Evolutionary conservation across 1,284 basidiomycete species (phyloP).

Genomic region (Ceratorhiza oryzae-sativae): DNA sequence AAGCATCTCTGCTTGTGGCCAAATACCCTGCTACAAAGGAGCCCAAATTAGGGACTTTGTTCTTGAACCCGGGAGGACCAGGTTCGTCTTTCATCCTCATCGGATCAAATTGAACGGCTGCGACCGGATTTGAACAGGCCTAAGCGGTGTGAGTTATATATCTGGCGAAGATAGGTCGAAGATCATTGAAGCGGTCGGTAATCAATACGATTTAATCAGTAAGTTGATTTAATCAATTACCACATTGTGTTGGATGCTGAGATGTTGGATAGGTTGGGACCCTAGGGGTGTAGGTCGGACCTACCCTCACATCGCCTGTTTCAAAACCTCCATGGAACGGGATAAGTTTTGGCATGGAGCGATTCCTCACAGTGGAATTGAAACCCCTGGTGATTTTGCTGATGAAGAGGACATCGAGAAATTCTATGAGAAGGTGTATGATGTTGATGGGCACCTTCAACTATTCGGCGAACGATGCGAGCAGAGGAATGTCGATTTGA

Average conservation of each 20-base stretch:
- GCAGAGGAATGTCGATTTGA: neutral
- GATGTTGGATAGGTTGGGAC: slow-evolving; percentile 29
- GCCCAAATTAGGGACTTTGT: slow-evolving; percentile 30
- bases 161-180: neutral
- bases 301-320: slow-evolving; percentile 4
- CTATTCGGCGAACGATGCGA: slow-evolving; percentile 9
- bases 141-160: neutral
- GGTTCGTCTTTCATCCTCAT: neutral
- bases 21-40: neutral
- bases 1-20: slow-evolving; percentile 8
- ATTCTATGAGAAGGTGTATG: slow-evolving; percentile 14
- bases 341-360: slow-evolving; percentile 19
- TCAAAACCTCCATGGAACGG: neutral
- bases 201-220: slow-evolving; percentile 30
- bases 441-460: slow-evolving; percentile 15
- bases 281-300: slow-evolving; percentile 7
- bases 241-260: neutral
- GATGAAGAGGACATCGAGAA: neutral
- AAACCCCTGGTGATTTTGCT: slow-evolving; percentile 13
- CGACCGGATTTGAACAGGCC: neutral
- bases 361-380: slow-evolving; percentile 3
- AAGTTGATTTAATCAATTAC: neutral
- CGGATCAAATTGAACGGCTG: too few relatives aligned
- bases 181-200: neutral
- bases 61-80: slow-evolving; percentile 33